These are phyloP conservation scores for Vaucheria bursata DNA, from an alignment of 352 stramenopile genomes.

Conservation along the genomic window DNA sequence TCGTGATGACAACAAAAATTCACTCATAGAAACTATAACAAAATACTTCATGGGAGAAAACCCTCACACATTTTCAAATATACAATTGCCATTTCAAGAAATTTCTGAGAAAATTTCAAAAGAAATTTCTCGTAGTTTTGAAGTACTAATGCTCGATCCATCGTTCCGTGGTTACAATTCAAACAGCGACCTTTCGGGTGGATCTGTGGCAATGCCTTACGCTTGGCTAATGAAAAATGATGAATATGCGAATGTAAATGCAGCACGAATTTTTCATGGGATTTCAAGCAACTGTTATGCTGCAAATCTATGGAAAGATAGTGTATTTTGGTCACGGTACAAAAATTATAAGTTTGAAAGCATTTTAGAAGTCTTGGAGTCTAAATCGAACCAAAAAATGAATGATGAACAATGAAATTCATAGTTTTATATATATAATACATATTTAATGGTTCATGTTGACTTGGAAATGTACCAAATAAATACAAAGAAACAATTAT, in stretches of 20 bases:
- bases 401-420: too few relatives aligned
- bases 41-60: conserved; percentile 22
- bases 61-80: neutral
- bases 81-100: conserved; percentile 6
- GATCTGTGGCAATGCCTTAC: conserved; percentile 6
- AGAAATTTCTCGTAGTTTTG: conserved; percentile 13
- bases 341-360: conserved; percentile 19
- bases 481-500: too few relatives aligned
- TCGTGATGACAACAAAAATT: too few relatives aligned
- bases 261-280: conserved; percentile 19
- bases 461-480: too few relatives aligned
- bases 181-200: neutral
- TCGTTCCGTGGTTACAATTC: conserved; percentile 22
- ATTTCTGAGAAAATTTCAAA: conserved; percentile 16
- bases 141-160: conserved; percentile 19
- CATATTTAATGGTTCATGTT: too few relatives aligned
- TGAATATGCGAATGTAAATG: neutral
- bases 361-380: neutral
- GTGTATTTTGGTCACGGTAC: conserved; percentile 27
- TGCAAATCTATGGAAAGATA: conserved; percentile 16
- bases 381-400: too few relatives aligned
- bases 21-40: conserved; percentile 6
- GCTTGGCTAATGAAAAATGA: conserved; percentile 20
- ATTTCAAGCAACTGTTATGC: conserved; percentile 21
- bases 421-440: too few relatives aligned